phyloP scores from a whole-genome alignment of 2,329 filamentous ascomycete genomes.

The Lachnellula cervina region DNA sequence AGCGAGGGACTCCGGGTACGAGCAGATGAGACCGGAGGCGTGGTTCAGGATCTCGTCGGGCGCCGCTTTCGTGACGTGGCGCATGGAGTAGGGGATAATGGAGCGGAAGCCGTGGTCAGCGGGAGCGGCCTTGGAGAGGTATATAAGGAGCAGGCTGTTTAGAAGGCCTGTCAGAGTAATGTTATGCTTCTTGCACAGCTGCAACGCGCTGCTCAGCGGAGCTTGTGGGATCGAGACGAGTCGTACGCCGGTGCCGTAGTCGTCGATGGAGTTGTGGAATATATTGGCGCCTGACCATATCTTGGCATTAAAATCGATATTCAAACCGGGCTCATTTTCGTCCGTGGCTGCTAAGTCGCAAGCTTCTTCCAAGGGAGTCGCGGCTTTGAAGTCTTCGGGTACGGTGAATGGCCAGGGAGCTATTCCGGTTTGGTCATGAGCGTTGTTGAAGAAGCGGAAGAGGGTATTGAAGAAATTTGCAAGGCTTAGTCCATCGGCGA shows the following conservation, averaged over 20 bases:
- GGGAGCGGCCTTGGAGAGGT: conserved; percentile 2
- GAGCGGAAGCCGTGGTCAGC: conserved; percentile 2
- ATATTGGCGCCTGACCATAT: background rate
- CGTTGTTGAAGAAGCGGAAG: background rate
- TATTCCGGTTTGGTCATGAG: background rate
- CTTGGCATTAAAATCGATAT: background rate
- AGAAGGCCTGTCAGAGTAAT: conserved; percentile 10
- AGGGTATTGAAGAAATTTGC: background rate
- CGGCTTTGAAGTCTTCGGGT: background rate
- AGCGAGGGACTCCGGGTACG: background rate
- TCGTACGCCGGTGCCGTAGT: background rate
- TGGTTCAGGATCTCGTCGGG: conserved; percentile 13
- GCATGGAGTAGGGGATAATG: conserved; percentile 11
- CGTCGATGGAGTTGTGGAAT: background rate
- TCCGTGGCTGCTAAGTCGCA: background rate
- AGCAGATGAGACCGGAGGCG: conserved; percentile 1
- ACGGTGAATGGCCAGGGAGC: background rate
- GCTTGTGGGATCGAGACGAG: background rate
- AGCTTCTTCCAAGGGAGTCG: background rate
- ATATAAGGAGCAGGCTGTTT: conserved; percentile 5
- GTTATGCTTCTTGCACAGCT: background rate
- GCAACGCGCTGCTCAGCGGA: background rate
- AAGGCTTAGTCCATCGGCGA: background rate
- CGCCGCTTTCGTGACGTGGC: background rate
- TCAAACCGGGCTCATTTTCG: background rate